Percentiles rank a stretch among this genome's conserved stretches.
Conservation (phyloP, 202 grass and related monocot genomes). For the Setaria italica region DNA sequence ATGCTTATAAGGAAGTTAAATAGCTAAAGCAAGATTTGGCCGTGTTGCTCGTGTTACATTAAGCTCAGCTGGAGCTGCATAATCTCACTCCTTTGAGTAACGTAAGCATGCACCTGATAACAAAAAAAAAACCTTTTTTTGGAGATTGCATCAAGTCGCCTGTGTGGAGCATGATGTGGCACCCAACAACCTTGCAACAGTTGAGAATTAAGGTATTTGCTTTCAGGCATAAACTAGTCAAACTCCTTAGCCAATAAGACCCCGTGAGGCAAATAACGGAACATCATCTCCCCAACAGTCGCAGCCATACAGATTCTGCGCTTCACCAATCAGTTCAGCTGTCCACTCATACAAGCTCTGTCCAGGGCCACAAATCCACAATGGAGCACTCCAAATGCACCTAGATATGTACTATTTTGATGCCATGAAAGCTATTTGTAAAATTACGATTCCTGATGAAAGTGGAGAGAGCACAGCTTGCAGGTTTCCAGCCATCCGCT, state of each 20-base stretch:
- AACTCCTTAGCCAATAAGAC: constrained; percentile 5
- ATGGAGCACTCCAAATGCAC: background rate
- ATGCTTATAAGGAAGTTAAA: background rate
- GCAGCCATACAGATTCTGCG: constrained; percentile 26
- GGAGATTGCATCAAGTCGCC: constrained; percentile 16
- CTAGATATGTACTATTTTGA: constrained; percentile 10
- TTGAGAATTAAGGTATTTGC: constrained; percentile 20
- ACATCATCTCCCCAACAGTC: constrained; percentile 3
- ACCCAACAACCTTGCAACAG: constrained; percentile 14
- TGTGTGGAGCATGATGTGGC: constrained; percentile 52
- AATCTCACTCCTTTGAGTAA: constrained; percentile 26
- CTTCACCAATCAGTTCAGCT: constrained; percentile 25
- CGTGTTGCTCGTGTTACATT: constrained; percentile 20
- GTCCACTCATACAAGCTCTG: constrained; percentile 3
- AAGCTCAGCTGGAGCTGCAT: constrained; percentile 31
- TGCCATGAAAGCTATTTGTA: constrained; percentile 35
- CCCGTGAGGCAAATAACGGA: background rate
- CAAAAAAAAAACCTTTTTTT: background rate
- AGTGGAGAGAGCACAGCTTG: constrained; percentile 45
- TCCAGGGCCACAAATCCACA: constrained; percentile 22
- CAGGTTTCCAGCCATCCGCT: constrained; percentile 30
- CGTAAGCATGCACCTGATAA: constrained; percentile 45
- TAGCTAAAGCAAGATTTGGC: constrained; percentile 25
- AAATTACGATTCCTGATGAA: constrained; percentile 13
- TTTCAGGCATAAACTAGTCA: constrained; percentile 20